Percentiles rank a stretch among this genome's conserved stretches.
Evolutionary conservation across 345 rosid genomes (phyloP).

Genomic region (Gossypium australe): DNA sequence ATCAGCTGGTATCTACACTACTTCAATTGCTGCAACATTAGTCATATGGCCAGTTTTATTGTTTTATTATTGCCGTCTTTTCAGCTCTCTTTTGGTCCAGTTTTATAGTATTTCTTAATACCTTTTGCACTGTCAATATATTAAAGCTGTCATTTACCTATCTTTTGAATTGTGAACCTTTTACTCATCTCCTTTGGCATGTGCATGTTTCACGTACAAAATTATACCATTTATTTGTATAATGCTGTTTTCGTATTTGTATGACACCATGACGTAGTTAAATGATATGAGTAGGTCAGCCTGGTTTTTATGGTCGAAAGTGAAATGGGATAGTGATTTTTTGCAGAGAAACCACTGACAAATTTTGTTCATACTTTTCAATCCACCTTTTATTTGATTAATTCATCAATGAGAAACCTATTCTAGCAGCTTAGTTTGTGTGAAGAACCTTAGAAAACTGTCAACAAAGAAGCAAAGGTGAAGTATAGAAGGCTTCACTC

Average conservation of each 20-base stretch:
- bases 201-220: not conserved
- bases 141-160: not conserved
- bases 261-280: too few species aligned
- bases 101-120: too few species aligned
- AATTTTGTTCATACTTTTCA: too few species aligned
- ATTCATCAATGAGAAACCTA: too few species aligned
- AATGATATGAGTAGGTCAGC: too few species aligned
- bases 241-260: not conserved
- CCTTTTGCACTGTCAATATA: not conserved
- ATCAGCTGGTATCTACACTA: not conserved
- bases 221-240: not conserved
- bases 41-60: slow-evolving; percentile 14
- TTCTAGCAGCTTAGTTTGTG: too few species aligned
- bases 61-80: not conserved
- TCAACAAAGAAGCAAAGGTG: too few species aligned
- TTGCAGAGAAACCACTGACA: not conserved
- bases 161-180: not conserved
- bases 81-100: not conserved
- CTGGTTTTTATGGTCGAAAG: not conserved
- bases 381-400: too few species aligned
- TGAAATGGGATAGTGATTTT: not conserved
- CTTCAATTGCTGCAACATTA: slow-evolving; percentile 14
- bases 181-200: not conserved
- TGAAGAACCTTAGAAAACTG: too few species aligned
- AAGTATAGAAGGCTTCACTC: not conserved